These are phyloP conservation scores for Aspergillus baeticus DNA, from an alignment of 495 filamentous ascomycete species.

Conservation along the genomic window DNA sequence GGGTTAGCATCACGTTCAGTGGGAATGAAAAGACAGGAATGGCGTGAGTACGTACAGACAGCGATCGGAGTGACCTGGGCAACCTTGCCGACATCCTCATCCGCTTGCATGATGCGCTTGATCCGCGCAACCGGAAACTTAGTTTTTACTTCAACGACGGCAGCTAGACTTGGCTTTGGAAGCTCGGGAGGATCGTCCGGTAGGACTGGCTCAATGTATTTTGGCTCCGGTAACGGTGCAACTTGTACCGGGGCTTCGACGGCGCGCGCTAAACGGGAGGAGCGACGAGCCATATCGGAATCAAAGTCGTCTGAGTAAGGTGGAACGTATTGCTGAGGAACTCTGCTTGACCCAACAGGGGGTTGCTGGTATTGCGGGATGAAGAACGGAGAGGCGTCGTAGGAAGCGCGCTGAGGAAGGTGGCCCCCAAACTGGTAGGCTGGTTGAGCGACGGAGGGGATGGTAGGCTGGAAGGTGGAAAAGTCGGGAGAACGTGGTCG, in stretches of 20 bases:
- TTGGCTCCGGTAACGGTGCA: conserved; percentile 12
- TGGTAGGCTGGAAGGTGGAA: conserved; percentile 43
- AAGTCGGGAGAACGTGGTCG: conserved; percentile 48
- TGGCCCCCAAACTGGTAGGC: conserved; percentile 32
- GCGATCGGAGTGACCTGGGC: conserved; percentile 94
- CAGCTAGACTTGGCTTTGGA: conserved; percentile 25
- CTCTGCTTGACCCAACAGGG: conserved; percentile 11
- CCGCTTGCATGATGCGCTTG: conserved; percentile 99
- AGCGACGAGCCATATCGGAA: conserved; percentile 47
- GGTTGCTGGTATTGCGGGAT: conserved; percentile 34
- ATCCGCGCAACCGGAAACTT: conserved; percentile 98
- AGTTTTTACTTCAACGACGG: conserved; percentile 74
- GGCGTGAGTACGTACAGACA: conserved; percentile 63
- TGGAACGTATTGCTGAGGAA: conserved; percentile 39
- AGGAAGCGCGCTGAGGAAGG: conserved; percentile 41
- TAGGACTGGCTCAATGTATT: conserved; percentile 44
- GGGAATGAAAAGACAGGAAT: background rate
- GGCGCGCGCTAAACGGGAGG: conserved; percentile 40
- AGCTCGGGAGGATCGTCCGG: conserved; percentile 17
- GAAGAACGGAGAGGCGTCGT: conserved; percentile 43
- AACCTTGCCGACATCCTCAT: conserved; percentile 98
- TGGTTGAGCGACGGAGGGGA: conserved; percentile 34
- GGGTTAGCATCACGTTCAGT: conserved; percentile 17
- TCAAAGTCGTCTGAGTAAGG: conserved; percentile 27
- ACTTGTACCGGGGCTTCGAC: conserved; percentile 17